Evolutionary conservation across 345 rosid genomes (phyloP).

Genomic region (Citrus sp.): DNA sequence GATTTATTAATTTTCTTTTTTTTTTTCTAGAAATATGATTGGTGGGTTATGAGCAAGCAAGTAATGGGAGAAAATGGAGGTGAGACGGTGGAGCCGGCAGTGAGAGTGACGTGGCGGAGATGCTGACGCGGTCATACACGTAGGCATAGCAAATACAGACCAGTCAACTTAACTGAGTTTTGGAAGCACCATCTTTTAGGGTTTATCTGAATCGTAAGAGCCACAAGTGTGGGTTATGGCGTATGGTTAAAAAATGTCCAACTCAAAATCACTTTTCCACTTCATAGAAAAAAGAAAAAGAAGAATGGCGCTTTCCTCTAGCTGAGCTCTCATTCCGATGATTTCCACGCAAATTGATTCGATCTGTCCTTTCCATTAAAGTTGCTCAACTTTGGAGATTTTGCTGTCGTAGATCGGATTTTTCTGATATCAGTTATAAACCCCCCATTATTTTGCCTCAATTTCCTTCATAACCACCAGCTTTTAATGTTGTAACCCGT

Average conservation of each 20-base stretch:
- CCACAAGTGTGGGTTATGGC: slow-evolving; percentile 12
- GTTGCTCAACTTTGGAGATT: background rate
- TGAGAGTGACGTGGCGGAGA: background rate
- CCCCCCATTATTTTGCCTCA: background rate
- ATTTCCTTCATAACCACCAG: background rate
- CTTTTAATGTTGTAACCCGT: background rate
- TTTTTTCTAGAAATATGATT: too few species aligned
- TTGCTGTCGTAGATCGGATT: background rate
- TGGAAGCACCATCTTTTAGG: background rate
- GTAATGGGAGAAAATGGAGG: background rate
- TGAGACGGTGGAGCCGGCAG: slow-evolving; percentile 32
- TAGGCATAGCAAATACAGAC: slow-evolving; percentile 3
- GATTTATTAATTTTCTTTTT: background rate
- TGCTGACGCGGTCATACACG: slow-evolving; percentile 20
- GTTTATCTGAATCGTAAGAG: slow-evolving; percentile 21
- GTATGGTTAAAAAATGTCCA: slow-evolving; percentile 15
- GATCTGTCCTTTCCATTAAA: background rate
- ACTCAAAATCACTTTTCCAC: background rate
- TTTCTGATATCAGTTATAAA: background rate
- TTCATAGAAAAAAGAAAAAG: background rate
- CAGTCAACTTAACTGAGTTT: slow-evolving; percentile 8
- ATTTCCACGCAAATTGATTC: slow-evolving; percentile 24
- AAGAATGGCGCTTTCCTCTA: background rate
- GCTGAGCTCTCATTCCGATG: slow-evolving; percentile 48
- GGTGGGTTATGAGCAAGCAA: too few species aligned